These are phyloP conservation scores for Ceratopteris richardii DNA, from an alignment of 75 land plant species.

Conservation along the genomic window DNA sequence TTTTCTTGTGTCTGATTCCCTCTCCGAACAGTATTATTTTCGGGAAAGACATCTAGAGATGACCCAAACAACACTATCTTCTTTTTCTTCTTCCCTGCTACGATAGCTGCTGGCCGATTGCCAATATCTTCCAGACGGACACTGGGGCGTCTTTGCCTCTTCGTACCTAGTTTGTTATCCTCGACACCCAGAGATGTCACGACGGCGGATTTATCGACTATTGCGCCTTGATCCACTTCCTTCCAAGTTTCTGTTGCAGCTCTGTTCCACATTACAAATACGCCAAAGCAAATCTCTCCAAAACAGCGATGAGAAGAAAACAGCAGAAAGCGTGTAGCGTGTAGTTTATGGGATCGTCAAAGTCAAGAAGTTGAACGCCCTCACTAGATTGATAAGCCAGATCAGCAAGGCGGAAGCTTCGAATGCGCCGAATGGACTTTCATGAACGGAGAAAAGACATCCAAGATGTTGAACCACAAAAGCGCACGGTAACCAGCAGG, in stretches of 20 bases:
- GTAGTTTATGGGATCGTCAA: too few relatives aligned
- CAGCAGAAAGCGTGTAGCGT: too few relatives aligned
- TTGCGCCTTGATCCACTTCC: neutral
- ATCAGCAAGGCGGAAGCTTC: too few relatives aligned
- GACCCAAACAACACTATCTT: neutral
- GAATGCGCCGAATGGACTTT: too few relatives aligned
- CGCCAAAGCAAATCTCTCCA: neutral
- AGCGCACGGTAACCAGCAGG: too few relatives aligned
- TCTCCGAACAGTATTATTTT: neutral
- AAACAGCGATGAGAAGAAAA: neutral
- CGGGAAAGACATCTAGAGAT: neutral
- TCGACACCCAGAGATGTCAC: too few relatives aligned
- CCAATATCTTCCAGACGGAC: constrained; percentile 73
- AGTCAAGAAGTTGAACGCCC: too few relatives aligned
- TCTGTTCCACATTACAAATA: neutral
- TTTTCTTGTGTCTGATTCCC: too few relatives aligned
- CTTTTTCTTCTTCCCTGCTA: constrained; percentile 1
- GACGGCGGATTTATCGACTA: neutral
- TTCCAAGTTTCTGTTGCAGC: neutral
- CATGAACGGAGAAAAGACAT: too few relatives aligned
- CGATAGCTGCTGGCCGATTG: constrained; percentile 28
- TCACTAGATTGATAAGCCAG: too few relatives aligned
- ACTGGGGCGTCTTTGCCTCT: constrained; percentile 72
- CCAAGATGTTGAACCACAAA: too few relatives aligned
- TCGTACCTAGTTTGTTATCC: constrained; percentile 9